phyloP scores from a whole-genome alignment of 2,329 filamentous ascomycete species.

The Cadophora sp. region DNA sequence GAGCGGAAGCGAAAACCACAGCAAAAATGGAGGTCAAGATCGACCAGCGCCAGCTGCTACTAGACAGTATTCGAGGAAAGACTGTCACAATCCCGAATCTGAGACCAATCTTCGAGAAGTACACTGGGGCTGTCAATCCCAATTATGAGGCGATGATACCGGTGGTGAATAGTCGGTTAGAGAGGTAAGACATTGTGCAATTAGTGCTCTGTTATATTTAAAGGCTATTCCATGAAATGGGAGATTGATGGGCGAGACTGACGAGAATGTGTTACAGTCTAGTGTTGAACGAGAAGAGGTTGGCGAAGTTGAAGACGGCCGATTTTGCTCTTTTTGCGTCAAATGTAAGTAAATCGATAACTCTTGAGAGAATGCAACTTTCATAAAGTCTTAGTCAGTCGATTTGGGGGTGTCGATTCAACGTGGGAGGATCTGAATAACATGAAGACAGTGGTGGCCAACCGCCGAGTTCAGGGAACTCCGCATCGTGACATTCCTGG shows the following conservation, averaged over 20 bases:
- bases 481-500: constrained; percentile 32
- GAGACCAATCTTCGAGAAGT: constrained; percentile 19
- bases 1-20: constrained; percentile 3
- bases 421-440: not conserved
- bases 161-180: constrained; percentile 13
- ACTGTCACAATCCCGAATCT: constrained; percentile 25
- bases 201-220: no score
- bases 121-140: constrained; percentile 17
- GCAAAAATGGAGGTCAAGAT: not conserved
- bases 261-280: constrained; percentile 13
- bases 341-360: constrained; percentile 14
- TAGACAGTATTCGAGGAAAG: constrained; percentile 21
- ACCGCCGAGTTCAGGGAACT: constrained; percentile 30
- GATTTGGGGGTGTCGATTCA: not conserved
- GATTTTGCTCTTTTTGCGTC: constrained; percentile 38
- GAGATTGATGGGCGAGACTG: not conserved
- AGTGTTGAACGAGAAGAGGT: constrained; percentile 23
- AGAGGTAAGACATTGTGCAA: no score
- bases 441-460: constrained; percentile 35
- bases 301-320: constrained; percentile 30
- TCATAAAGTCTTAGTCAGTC: not conserved
- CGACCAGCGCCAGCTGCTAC: constrained; percentile 16
- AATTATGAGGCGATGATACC: constrained; percentile 19
- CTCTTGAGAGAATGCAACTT: not conserved
- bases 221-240: no score